A percentile compares a stretch with the other conserved stretches of the same genome.
Conservation (phyloP, 108 stramenopile species). For the Ochromonas danica region DNA sequence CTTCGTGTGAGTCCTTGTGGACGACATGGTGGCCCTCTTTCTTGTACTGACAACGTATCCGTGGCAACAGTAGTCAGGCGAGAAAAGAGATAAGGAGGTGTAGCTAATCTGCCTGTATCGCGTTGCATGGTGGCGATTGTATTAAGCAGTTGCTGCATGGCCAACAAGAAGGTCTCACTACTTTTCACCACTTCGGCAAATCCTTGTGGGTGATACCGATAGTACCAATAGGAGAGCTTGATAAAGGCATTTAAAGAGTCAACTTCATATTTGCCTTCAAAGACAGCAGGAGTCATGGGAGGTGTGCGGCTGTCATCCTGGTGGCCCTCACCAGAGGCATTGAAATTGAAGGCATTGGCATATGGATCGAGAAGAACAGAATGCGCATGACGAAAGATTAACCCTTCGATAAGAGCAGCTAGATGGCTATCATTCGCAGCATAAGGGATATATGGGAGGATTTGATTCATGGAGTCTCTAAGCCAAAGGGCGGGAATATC, state of each 20-base stretch:
- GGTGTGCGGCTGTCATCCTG: constrained; percentile 36
- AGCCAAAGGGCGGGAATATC: constrained; percentile 74
- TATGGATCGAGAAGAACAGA: constrained; percentile 68
- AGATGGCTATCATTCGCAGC: constrained; percentile 53
- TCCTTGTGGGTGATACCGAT: neutral
- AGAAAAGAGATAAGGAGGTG: constrained; percentile 40
- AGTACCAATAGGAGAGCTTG: constrained; percentile 37
- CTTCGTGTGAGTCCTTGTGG: constrained; percentile 37
- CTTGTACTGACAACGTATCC: constrained; percentile 37
- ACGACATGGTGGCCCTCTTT: constrained; percentile 37
- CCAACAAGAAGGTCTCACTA: constrained; percentile 24
- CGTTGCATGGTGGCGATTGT: constrained; percentile 39
- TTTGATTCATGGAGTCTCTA: constrained; percentile 68
- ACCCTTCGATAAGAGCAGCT: constrained; percentile 56
- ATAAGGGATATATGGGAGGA: constrained; percentile 57
- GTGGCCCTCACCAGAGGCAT: neutral
- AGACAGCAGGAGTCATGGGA: constrained; percentile 30
- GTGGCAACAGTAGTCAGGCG: constrained; percentile 34
- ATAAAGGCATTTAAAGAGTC: constrained; percentile 43
- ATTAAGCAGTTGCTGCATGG: constrained; percentile 1
- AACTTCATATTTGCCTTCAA: constrained; percentile 51
- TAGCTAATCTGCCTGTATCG: neutral
- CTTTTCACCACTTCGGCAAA: neutral
- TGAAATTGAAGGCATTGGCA: constrained; percentile 53
- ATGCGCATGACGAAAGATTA: constrained; percentile 60